A percentile compares a stretch with the other conserved stretches of the same genome.
Conservation (phyloP, 2,329 filamentous ascomycete genomes). For the Neonectria hederae region DNA sequence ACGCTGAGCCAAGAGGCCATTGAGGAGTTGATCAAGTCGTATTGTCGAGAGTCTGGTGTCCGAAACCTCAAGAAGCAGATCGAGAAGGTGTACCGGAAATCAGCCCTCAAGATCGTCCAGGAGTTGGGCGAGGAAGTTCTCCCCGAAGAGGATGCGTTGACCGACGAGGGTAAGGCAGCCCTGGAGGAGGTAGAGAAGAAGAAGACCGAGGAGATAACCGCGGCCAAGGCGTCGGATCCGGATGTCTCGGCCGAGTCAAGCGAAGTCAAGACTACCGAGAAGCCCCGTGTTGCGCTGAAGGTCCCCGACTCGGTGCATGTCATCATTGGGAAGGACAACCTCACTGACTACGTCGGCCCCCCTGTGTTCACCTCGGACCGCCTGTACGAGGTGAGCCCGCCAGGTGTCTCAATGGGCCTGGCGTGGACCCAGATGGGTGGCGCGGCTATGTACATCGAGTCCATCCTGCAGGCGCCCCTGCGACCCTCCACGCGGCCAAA, state of each 20-base stretch:
- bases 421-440: slow-evolving; percentile 99
- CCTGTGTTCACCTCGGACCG: slow-evolving; percentile 96
- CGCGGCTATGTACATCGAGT: slow-evolving; percentile 95
- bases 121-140: slow-evolving; percentile 88
- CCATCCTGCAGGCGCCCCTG: slow-evolving; percentile 87
- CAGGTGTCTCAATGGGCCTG: slow-evolving; percentile 96
- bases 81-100: slow-evolving; percentile 98
- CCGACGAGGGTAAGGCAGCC: slow-evolving; percentile 84
- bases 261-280: slow-evolving; percentile 62
- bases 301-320: slow-evolving; percentile 91
- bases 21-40: slow-evolving; percentile 96
- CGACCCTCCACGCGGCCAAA: slow-evolving; percentile 77
- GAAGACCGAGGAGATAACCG: slow-evolving; percentile 67
- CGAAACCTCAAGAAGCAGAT: slow-evolving; percentile 99
- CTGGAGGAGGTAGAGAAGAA: slow-evolving; percentile 77
- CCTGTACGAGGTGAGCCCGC: slow-evolving; percentile 90
- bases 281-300: slow-evolving; percentile 78
- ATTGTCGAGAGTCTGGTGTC: slow-evolving; percentile 96
- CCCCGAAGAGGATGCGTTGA: slow-evolving; percentile 82
- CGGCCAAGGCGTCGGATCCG: slow-evolving; percentile 43
- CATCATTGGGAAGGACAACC: slow-evolving; percentile 84
- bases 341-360: slow-evolving; percentile 96
- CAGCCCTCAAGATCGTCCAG: slow-evolving; percentile 95
- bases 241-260: slow-evolving; percentile 45
- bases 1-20: slow-evolving; percentile 86